phyloP scores from a whole-genome alignment of 257 asterid genomes.

The Nicotiana noctiflora region DNA sequence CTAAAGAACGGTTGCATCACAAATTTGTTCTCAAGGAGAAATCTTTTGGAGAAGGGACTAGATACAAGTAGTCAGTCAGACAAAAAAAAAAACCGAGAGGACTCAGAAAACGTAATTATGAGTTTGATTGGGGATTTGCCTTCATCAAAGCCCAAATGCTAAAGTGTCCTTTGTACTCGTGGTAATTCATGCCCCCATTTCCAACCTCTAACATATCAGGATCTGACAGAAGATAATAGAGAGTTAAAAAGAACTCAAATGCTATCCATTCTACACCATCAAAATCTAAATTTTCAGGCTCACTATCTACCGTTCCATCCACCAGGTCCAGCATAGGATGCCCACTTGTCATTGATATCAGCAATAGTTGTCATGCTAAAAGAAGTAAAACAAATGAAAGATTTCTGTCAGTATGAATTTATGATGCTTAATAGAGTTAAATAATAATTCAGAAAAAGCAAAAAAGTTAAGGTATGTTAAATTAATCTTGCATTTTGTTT shows the following conservation, averaged over 20 bases:
- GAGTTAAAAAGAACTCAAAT: neutral
- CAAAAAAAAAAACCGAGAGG: neutral
- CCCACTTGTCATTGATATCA: constrained; percentile 94
- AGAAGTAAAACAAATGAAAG: neutral
- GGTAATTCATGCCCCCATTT: constrained; percentile 84
- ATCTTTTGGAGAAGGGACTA: neutral
- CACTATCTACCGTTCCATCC: constrained; percentile 87
- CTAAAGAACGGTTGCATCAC: neutral
- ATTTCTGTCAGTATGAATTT: neutral
- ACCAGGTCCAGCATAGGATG: constrained; percentile 97
- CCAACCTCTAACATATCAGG: constrained; percentile 99
- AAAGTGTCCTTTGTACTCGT: constrained; percentile 86
- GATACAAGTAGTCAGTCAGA: neutral
- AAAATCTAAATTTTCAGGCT: constrained; percentile 8
- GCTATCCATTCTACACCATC: neutral
- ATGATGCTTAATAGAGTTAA: neutral
- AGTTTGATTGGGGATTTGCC: constrained; percentile 33
- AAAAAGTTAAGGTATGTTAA: neutral
- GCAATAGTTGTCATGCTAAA: constrained; percentile 87
- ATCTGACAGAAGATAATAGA: constrained; percentile 40
- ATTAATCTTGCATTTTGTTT: neutral
- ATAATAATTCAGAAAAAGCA: neutral
- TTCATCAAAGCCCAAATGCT: constrained; percentile 98
- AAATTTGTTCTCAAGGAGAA: neutral
- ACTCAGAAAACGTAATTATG: neutral